phyloP scores from a whole-genome alignment of 1,284 basidiomycete species.

The Puccinia novopanici region DNA sequence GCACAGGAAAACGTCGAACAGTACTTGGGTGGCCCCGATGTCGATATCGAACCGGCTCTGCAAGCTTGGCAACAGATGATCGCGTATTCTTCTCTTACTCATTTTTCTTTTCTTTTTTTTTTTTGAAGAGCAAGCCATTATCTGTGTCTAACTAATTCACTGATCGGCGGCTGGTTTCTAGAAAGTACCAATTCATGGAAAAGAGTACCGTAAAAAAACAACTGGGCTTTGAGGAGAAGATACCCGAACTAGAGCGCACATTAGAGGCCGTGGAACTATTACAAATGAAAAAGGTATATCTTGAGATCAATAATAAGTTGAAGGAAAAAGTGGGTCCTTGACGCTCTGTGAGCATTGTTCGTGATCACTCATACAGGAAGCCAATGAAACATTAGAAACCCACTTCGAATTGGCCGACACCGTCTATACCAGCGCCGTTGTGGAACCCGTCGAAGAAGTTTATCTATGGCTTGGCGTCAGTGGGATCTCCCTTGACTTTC shows the following conservation, averaged over 20 bases:
- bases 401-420: conserved; percentile 97
- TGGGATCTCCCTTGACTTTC: not conserved
- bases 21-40: conserved; percentile 78
- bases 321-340: not conserved
- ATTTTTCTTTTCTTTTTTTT: not conserved
- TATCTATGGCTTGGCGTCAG: conserved; percentile 82
- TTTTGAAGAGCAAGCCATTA: not conserved
- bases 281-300: conserved; percentile 63
- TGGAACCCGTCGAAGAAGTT: conserved; percentile 83
- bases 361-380: conserved; percentile 58
- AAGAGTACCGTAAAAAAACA: conserved; percentile 77
- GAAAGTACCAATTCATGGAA: conserved; percentile 99
- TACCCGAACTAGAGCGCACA: conserved; percentile 93
- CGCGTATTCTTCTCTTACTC: conserved; percentile 68
- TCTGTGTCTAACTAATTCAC: not conserved
- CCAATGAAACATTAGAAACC: conserved; percentile 70
- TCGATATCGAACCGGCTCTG: conserved; percentile 75
- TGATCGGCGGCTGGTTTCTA: conserved; percentile 58
- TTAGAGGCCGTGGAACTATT: conserved; percentile 84
- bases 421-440: conserved; percentile 82
- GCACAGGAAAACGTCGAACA: conserved; percentile 76
- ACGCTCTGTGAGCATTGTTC: conserved; percentile 5
- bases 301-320: not conserved
- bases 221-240: conserved; percentile 82
- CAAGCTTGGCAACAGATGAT: conserved; percentile 87